Evolutionary conservation across 331 rosid species (phyloP), one percentile per base, ranked within the genome.

Genomic region (Spiraea crenata): DNA sequence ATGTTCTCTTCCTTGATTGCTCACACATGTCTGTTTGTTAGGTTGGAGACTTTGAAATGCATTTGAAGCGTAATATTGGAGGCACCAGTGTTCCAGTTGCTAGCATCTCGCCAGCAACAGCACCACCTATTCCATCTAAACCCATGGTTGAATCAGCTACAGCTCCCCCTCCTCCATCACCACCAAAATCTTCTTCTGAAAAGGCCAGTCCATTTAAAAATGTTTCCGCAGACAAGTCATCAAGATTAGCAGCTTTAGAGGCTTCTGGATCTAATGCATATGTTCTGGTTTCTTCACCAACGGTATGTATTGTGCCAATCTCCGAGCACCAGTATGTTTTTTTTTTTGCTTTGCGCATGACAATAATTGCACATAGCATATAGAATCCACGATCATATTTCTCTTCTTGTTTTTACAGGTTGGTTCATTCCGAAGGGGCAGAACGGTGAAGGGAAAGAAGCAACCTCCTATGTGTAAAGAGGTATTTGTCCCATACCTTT

Each of bases 41-140:
- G 99, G 84, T 95, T 76, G 99, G 99, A 73, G 97, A 89, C 74
- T 95, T 95, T 79, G 96, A 95, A 82, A 89, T 95, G 99, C 95
- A 91, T 81, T 77, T 95, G 72, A 95, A 87, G 92, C 86, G 99
- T 56, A 91, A 86, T 65, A 62, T 91, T 76, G 99, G 92, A 76
- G 96, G 80, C 59, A 82, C 82, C 48, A 72, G 42, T 67, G 76
- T 85, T 79, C 92, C 96, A 11, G 59, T 86, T 72, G 83, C 97
- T 42, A 74, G 72, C 82, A 86, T 91, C 83, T 91, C 93, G 8
- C 96, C 96, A 25, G 77, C 67, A 25, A 76, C 79, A 51, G 86
- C 96, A 8, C 99, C 97, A 50, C 96, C 93, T 75, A 81, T 95
- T 82, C 97, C 95, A 73, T 68, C 85, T 58, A 47, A 80, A 77